phyloP scores from a whole-genome alignment of 2,329 filamentous ascomycete species.

The Exophiala bonariae region DNA sequence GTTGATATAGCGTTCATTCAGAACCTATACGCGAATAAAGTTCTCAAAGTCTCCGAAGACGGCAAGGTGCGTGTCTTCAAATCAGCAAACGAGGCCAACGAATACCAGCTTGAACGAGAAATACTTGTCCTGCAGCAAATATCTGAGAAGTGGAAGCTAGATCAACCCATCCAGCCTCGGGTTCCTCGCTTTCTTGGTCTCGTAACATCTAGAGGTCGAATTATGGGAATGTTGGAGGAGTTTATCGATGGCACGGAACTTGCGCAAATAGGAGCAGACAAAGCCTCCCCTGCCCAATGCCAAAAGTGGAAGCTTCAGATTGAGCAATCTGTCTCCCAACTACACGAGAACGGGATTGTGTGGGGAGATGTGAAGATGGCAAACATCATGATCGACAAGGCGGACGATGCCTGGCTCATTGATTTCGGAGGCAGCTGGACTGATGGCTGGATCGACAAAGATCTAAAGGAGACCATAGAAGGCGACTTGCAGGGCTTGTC shows the following conservation, averaged over 20 bases:
- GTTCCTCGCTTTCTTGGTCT: conserved; percentile 10
- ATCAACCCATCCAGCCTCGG: conserved; percentile 1
- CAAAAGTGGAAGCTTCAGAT: conserved; percentile 20
- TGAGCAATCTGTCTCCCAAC: conserved; percentile 10
- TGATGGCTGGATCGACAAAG: conserved; percentile 25
- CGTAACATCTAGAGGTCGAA: conserved; percentile 2
- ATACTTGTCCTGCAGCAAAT: conserved; percentile 8
- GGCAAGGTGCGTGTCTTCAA: conserved; percentile 11
- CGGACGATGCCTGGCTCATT: conserved; percentile 26
- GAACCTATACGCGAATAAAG: conserved; percentile 11
- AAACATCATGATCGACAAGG: conserved; percentile 30
- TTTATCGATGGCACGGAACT: conserved; percentile 13
- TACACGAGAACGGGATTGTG: conserved; percentile 23
- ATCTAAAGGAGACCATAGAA: conserved; percentile 20
- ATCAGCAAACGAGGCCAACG: background rate
- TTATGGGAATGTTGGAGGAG: conserved; percentile 12
- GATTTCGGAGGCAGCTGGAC: conserved; percentile 31
- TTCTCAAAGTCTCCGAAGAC: conserved; percentile 12
- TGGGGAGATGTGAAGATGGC: conserved; percentile 30
- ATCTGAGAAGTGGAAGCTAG: conserved; percentile 8
- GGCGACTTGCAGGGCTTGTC: conserved; percentile 26
- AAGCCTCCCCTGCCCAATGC: background rate
- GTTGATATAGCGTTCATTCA: conserved; percentile 12
- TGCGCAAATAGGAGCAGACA: conserved; percentile 1
- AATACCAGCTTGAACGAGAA: conserved; percentile 6